These are phyloP conservation scores for Candida railenensis DNA, from an alignment of 805 yeast species.

Conservation along the genomic window DNA sequence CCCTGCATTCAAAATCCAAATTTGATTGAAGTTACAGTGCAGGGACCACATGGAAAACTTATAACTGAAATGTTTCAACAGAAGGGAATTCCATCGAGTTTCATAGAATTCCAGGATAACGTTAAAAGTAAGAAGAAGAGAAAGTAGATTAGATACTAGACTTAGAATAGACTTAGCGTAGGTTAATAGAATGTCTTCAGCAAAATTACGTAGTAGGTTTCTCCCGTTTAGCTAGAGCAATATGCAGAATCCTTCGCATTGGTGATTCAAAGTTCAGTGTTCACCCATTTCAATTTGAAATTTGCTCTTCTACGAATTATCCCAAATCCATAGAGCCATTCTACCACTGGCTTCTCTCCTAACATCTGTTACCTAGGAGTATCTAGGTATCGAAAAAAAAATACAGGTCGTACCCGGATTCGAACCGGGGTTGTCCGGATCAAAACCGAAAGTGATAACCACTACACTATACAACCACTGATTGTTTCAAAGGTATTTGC, in stretches of 20 bases:
- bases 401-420: slow-evolving; percentile 66
- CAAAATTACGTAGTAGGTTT: too few species aligned
- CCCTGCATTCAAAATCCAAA: slow-evolving; percentile 56
- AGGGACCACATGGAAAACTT: slow-evolving; percentile 79
- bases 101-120: slow-evolving; percentile 68
- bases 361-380: too few species aligned
- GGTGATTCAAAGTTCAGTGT: too few species aligned
- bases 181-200: background rate
- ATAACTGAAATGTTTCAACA: slow-evolving; percentile 57
- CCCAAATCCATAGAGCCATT: too few species aligned
- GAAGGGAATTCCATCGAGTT: slow-evolving; percentile 62
- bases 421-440: slow-evolving; percentile 74
- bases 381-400: background rate
- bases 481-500: background rate
- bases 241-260: too few species aligned
- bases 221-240: too few species aligned
- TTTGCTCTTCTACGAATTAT: too few species aligned
- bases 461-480: background rate
- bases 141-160: background rate
- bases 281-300: too few species aligned
- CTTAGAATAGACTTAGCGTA: background rate
- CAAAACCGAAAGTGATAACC: slow-evolving; percentile 67
- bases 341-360: too few species aligned
- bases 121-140: slow-evolving; percentile 46
- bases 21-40: slow-evolving; percentile 72